Conservation (phyloP, 371 early-diverging fungal species). For the Actinomortierella ambigua region DNA sequence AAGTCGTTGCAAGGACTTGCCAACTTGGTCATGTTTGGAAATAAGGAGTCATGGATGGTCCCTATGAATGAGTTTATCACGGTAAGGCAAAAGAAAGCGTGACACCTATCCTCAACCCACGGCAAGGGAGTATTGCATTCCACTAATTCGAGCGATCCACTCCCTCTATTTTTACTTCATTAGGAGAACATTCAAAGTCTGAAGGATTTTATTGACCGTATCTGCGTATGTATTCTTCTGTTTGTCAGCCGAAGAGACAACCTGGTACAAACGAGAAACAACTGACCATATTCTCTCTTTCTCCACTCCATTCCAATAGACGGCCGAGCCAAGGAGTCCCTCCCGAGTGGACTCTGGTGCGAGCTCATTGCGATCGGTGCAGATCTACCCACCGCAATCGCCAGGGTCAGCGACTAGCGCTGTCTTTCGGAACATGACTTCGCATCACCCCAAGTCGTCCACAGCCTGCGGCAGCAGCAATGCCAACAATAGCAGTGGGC, state of each 20-base stretch:
- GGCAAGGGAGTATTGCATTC: too few relatives aligned
- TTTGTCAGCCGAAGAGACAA: too few relatives aligned
- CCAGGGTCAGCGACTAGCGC: conserved; percentile 24
- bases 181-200: conserved; percentile 53
- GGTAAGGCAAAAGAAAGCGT: conserved; percentile 40
- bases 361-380: conserved; percentile 28
- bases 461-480: not conserved
- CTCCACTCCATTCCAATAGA: not conserved
- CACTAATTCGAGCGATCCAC: too few relatives aligned
- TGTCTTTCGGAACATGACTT: conserved; percentile 13
- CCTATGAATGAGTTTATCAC: conserved; percentile 65
- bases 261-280: not conserved
- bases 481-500: not conserved
- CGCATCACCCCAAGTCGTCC: conserved; percentile 8
- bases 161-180: conserved; percentile 7
- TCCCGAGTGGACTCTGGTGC: conserved; percentile 13
- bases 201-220: conserved; percentile 54
- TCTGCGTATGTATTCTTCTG: conserved; percentile 45
- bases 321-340: too few relatives aligned
- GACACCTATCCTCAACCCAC: too few relatives aligned
- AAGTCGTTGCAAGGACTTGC: conserved; percentile 83
- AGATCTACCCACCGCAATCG: conserved; percentile 22
- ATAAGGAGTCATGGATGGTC: conserved; percentile 83
- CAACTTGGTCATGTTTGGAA: conserved; percentile 72
- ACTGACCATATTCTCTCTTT: not conserved